phyloP scores from a whole-genome alignment of 345 rosid genomes.

The Salix purpurea region DNA sequence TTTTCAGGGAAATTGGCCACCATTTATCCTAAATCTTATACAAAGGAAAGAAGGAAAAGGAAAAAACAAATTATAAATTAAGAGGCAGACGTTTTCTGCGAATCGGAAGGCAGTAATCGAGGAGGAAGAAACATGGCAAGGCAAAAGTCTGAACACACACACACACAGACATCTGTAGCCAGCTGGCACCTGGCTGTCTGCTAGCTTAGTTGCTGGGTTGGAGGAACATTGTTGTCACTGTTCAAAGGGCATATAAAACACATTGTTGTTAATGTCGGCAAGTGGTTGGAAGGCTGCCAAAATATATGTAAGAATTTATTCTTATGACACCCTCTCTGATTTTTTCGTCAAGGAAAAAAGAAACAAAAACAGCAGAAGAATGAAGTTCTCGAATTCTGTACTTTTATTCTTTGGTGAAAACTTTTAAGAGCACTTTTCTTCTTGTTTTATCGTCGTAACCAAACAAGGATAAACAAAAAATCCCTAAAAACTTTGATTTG shows the following conservation, averaged over 20 bases:
- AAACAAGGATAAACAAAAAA: too few species aligned
- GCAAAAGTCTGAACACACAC: neutral
- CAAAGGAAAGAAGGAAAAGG: neutral
- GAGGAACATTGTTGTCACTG: neutral
- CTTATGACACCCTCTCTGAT: too few species aligned
- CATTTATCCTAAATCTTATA: too few species aligned
- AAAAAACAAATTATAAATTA: neutral
- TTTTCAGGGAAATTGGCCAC: too few species aligned
- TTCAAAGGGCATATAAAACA: neutral
- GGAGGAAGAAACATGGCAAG: neutral
- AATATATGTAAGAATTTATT: too few species aligned
- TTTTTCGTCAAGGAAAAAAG: too few species aligned
- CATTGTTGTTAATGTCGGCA: neutral
- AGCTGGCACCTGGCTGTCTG: constrained; percentile 32
- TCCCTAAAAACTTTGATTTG: too few species aligned
- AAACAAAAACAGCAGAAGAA: too few species aligned
- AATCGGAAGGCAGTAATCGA: constrained; percentile 9
- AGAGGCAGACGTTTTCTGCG: neutral
- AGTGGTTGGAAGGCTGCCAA: neutral
- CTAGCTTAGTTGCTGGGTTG: neutral
- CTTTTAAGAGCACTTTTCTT: too few species aligned
- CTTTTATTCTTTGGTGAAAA: too few species aligned
- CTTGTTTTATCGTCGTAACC: too few species aligned
- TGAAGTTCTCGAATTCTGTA: too few species aligned
- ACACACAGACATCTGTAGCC: constrained; percentile 12